A percentile compares a stretch with the other conserved stretches of the same genome.
Evolutionary conservation across 768 basidiomycete species (phyloP).

Genomic region (Phanerodontia chrysosporium): DNA sequence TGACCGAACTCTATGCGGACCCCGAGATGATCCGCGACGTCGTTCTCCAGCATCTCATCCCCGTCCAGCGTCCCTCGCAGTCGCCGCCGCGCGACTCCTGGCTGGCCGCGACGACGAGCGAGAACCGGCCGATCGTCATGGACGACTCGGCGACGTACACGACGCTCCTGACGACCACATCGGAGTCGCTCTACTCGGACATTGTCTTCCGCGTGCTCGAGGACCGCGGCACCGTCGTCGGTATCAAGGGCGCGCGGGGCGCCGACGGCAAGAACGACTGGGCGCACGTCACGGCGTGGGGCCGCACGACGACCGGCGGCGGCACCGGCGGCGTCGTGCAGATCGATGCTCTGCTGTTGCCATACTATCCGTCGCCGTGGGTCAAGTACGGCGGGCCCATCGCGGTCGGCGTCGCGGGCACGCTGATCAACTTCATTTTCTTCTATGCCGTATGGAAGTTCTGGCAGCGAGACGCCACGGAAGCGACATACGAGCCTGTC

Average conservation of each 20-base stretch:
- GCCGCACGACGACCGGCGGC: conserved; percentile 66
- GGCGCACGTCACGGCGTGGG: conserved; percentile 67
- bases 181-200: conserved; percentile 63
- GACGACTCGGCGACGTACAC: conserved; percentile 69
- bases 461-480: conserved; percentile 73
- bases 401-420: conserved; percentile 55
- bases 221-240: conserved; percentile 50
- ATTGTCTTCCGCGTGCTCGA: conserved; percentile 67
- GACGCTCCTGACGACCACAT: conserved; percentile 66
- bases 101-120: conserved; percentile 34
- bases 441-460: conserved; percentile 68
- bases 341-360: conserved; percentile 78
- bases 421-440: conserved; percentile 59
- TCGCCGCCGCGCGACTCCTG: conserved; percentile 5
- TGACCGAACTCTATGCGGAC: conserved; percentile 68
- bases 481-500: conserved; percentile 87
- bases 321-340: conserved; percentile 85
- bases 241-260: conserved; percentile 71
- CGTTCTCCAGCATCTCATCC: conserved; percentile 76
- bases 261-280: conserved; percentile 59
- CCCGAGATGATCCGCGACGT: conserved; percentile 48
- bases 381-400: conserved; percentile 66
- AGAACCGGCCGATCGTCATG: conserved; percentile 70
- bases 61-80: conserved; percentile 29
- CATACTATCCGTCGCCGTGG: conserved; percentile 88